Percentiles rank a stretch among this genome's conserved stretches.
Evolutionary conservation across 2,329 filamentous ascomycete species (phyloP).

Genomic region (Paecilomyces sp.): DNA sequence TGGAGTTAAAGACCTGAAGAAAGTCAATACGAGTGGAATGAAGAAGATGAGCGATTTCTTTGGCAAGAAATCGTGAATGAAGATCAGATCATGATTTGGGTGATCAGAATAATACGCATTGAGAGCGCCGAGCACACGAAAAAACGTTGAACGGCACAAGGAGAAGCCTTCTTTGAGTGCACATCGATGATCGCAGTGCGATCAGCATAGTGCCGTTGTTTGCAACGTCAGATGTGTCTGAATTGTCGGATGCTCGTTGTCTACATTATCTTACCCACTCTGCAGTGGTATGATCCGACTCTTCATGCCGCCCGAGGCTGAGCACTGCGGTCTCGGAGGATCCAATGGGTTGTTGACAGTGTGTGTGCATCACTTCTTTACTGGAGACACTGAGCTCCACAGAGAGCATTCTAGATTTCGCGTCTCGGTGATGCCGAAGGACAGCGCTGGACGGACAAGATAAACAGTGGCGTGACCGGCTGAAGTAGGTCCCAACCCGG

Average conservation of each 20-base stretch:
- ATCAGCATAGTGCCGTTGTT: no score
- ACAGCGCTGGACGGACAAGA: neutral
- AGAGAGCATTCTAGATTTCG: neutral
- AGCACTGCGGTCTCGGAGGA: neutral
- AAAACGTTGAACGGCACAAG: no score
- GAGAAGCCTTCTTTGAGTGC: no score
- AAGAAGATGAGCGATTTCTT: constrained; percentile 97
- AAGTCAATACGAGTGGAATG: constrained; percentile 89
- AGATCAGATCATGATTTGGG: neutral
- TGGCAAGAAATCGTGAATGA: constrained; percentile 43
- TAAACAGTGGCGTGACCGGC: neutral
- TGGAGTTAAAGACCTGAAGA: constrained; percentile 73
- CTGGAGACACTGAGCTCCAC: no score
- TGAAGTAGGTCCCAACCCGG: neutral
- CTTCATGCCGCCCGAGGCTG: no score
- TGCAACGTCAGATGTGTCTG: no score
- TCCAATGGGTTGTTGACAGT: no score
- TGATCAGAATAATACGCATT: neutral
- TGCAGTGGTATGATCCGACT: no score
- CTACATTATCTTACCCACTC: no score
- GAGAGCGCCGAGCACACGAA: neutral
- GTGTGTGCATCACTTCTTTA: no score
- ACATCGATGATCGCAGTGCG: no score
- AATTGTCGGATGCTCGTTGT: no score
- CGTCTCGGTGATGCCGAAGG: neutral